These are phyloP conservation scores for Monosporozyma servazzii DNA, from an alignment of 805 yeast genomes.

Conservation along the genomic window DNA sequence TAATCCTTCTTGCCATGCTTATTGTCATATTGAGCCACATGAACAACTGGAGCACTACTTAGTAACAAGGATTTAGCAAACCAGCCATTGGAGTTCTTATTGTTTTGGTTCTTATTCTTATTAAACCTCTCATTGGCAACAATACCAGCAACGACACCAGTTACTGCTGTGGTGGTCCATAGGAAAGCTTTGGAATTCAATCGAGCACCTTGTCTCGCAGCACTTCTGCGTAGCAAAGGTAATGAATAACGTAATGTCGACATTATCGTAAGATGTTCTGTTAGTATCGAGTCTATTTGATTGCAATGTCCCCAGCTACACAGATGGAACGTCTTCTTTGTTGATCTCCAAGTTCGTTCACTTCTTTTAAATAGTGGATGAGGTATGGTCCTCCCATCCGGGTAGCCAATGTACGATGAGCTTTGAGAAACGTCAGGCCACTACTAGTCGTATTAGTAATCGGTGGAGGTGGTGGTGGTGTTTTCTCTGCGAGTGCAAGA, in stretches of 20 bases:
- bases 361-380: too few species aligned
- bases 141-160: constrained; percentile 21
- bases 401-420: too few species aligned
- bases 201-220: not conserved
- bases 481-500: too few species aligned
- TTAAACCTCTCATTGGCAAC: constrained; percentile 13
- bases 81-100: constrained; percentile 5
- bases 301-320: too few species aligned
- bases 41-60: constrained; percentile 31
- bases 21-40: constrained; percentile 28
- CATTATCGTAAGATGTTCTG: not conserved
- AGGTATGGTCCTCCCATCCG: too few species aligned
- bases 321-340: too few species aligned
- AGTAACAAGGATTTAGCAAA: constrained; percentile 12
- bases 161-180: constrained; percentile 25
- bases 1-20: constrained; percentile 39
- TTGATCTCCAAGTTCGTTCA: too few species aligned
- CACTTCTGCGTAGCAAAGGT: not conserved
- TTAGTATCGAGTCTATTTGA: too few species aligned
- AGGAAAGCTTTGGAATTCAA: not conserved
- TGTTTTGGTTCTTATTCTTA: constrained; percentile 12
- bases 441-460: too few species aligned
- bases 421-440: too few species aligned
- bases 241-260: not conserved
- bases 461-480: too few species aligned